Evolutionary conservation across 1,139 yeast genomes (phyloP).

Genomic region (Kodamaea anthophila): DNA sequence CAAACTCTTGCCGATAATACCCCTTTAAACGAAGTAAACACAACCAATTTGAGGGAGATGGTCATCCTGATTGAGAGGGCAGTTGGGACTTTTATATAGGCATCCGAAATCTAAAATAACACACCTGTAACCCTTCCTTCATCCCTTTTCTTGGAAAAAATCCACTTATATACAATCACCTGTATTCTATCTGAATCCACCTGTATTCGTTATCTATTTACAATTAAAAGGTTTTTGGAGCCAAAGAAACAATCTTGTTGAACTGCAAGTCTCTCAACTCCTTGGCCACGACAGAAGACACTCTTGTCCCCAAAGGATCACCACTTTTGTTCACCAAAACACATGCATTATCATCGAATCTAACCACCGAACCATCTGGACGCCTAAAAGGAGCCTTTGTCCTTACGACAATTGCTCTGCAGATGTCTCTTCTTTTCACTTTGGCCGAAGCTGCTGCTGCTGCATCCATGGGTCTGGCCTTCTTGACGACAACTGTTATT

Average conservation of each 20-base stretch:
- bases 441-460: constrained; percentile 67
- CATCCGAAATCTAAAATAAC: too few relatives aligned
- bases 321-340: constrained; percentile 87
- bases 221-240: constrained; percentile 70
- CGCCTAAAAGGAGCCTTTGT: constrained; percentile 83
- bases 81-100: constrained; percentile 22
- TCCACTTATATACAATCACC: constrained; percentile 5
- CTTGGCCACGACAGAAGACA: constrained; percentile 85
- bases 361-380: constrained; percentile 78
- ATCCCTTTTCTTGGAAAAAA: too few relatives aligned
- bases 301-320: constrained; percentile 94
- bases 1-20: constrained; percentile 13
- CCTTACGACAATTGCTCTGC: constrained; percentile 93
- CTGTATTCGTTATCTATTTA: constrained; percentile 1
- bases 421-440: constrained; percentile 91
- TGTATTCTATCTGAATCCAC: too few relatives aligned
- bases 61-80: constrained; percentile 20
- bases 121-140: too few relatives aligned
- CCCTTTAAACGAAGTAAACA: constrained; percentile 13
- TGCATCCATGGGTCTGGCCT: constrained; percentile 69
- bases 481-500: constrained; percentile 90
- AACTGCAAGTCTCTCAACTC: constrained; percentile 81
- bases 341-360: constrained; percentile 96
- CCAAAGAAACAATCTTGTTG: constrained; percentile 83
- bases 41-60: constrained; percentile 16